Evolutionary conservation across 2,329 filamentous ascomycete genomes (phyloP), one percentile per base, ranked within the genome.

Genomic region (Cladosporium velox): DNA sequence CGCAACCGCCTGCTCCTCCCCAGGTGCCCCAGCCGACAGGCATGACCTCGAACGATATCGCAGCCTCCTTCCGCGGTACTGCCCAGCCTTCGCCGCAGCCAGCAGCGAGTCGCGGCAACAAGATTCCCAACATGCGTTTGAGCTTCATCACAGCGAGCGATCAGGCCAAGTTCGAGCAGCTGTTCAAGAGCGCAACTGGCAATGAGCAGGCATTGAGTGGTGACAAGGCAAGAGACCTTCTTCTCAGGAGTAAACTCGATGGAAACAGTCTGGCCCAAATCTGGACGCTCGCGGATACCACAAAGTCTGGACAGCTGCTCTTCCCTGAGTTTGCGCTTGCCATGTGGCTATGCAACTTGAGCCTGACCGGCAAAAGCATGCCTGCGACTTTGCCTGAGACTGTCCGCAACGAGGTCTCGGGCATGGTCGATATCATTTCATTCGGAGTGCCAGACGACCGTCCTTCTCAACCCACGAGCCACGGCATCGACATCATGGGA

Each of bases 361-460:
- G 90, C 77, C 84, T 98, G 66, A 95, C 92, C 0, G 92, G 93
- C 67, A 97, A 96, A 79, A 83, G 89, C 0, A 79, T 99, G 28
- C 95, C 95, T 0, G 75, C 84, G 1, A 78, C 76, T 6, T 84
- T 99, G 11, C 95, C 95, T 0, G 93, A 97, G 35, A 90, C 88
- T 67, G 89, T 99, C 70, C 91, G 89, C 81, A 99, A 99, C 74
- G 95, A 99, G 78, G 95, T 99, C 21, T 98, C 94, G 3, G 97
- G 95, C 79, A 98, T 99, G 93, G 95, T 99, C 49, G 95, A 99
- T 76, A 99, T 99, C 65, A 99, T 99, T 76, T 97, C 93, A 67
- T 99, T 99, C 77, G 92, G 90, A 71, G 87, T 97, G 28, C 88
- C 87, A 0, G 95, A 99, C 70, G 90, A 94, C 32, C 65, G 68